These are phyloP conservation scores for Fusarium piperis DNA, from an alignment of 2,329 filamentous ascomycete species.

Conservation along the genomic window DNA sequence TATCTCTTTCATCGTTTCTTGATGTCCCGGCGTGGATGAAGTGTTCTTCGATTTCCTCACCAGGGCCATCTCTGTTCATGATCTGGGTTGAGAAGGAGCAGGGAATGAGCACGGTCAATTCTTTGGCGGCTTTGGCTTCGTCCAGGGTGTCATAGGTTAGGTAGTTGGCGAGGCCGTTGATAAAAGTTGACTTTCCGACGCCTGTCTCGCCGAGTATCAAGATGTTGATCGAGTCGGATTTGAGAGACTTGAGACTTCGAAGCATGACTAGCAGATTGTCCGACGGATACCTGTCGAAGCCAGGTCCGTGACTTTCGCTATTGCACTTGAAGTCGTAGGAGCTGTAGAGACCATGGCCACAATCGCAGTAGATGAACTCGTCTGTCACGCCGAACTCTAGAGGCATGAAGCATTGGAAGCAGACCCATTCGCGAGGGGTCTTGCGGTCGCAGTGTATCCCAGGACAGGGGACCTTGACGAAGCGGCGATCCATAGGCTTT, in stretches of 20 bases:
- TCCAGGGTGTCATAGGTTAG: slow-evolving; percentile 50
- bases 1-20: slow-evolving; percentile 14
- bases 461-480: not conserved
- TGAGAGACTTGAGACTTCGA: not conserved
- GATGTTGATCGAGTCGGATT: not conserved
- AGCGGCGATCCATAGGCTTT: not conserved
- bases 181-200: slow-evolving; percentile 60
- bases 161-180: slow-evolving; percentile 60
- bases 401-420: not conserved
- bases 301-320: not conserved
- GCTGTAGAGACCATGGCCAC: not conserved
- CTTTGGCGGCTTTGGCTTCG: not conserved
- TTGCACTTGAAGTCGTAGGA: not conserved
- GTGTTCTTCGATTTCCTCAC: not conserved
- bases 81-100: not conserved
- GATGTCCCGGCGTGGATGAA: slow-evolving; percentile 21
- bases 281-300: not conserved
- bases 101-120: not conserved
- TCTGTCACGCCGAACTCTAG: not conserved
- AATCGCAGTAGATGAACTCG: not conserved
- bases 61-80: not conserved
- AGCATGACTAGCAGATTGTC: not conserved
- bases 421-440: not conserved
- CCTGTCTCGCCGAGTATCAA: slow-evolving; percentile 59
- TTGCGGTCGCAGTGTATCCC: not conserved